A percentile compares a stretch with the other conserved stretches of the same genome.
Conservation (phyloP, 768 basidiomycete genomes). For the Lyophyllum atratum region DNA sequence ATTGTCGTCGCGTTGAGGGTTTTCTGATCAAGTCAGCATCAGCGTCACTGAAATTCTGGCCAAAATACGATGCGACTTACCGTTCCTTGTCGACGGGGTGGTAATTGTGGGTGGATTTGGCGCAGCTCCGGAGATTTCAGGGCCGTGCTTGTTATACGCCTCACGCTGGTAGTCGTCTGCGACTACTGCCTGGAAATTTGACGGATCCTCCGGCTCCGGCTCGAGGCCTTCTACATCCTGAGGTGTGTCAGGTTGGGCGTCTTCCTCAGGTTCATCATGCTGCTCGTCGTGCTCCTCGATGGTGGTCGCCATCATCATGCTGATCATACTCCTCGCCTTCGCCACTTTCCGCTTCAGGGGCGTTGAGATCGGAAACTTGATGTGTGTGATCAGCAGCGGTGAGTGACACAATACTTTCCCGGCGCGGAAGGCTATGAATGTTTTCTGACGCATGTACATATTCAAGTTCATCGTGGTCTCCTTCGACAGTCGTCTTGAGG, state of each 20-base stretch:
- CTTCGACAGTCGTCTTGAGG: constrained; percentile 4
- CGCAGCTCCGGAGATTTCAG: not conserved
- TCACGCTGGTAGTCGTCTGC: not conserved
- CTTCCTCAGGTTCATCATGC: constrained; percentile 26
- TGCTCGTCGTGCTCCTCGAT: constrained; percentile 14
- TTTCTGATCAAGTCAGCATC: not conserved
- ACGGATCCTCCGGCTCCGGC: constrained; percentile 3
- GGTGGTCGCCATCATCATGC: not conserved
- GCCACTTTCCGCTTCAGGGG: constrained; percentile 3
- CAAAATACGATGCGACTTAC: not conserved
- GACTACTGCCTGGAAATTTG: not conserved
- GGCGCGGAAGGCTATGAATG: not conserved
- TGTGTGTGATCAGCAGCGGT: constrained; percentile 4
- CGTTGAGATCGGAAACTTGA: constrained; percentile 22
- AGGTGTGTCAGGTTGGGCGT: not conserved
- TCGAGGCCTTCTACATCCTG: not conserved
- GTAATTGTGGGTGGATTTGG: not conserved
- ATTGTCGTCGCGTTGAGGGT: not conserved
- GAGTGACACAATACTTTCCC: not conserved
- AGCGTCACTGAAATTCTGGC: not conserved
- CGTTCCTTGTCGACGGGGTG: not conserved
- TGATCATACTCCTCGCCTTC: constrained; percentile 22
- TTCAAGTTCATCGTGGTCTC: constrained; percentile 17
- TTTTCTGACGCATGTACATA: not conserved
- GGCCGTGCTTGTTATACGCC: not conserved